Evolutionary conservation across 805 yeast genomes (phyloP).

Genomic region (Danielia reshetovae): DNA sequence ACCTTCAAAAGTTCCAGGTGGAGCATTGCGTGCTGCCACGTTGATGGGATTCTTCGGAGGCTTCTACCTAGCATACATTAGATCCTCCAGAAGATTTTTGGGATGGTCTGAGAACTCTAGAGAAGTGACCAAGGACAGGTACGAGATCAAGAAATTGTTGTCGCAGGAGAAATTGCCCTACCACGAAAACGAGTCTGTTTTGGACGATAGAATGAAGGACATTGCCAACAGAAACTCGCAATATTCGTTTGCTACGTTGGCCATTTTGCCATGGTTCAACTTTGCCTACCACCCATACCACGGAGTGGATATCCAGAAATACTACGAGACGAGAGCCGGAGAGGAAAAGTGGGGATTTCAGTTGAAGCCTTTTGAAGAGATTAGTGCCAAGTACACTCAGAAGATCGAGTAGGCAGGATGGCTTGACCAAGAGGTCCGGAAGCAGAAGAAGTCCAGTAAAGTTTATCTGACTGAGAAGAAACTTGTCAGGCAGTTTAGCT

Average conservation of each 20-base stretch:
- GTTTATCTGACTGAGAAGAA: too few species aligned
- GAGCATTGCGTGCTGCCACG: constrained; percentile 55
- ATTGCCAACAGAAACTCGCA: constrained; percentile 76
- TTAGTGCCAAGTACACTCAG: constrained; percentile 29
- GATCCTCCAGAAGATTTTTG: constrained; percentile 68
- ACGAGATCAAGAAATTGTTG: constrained; percentile 63
- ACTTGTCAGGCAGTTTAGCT: too few species aligned
- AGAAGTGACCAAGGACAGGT: constrained; percentile 71
- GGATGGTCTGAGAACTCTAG: constrained; percentile 70
- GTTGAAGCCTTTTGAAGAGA: constrained; percentile 49
- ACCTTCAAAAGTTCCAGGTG: constrained; percentile 50
- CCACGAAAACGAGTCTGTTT: constrained; percentile 50
- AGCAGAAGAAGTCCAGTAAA: too few species aligned
- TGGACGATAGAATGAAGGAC: constrained; percentile 68
- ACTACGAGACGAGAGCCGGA: constrained; percentile 49
- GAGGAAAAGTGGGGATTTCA: constrained; percentile 56
- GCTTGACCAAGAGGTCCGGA: too few species aligned
- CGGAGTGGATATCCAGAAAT: constrained; percentile 56
- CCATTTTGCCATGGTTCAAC: constrained; percentile 79
- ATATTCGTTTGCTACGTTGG: constrained; percentile 56
- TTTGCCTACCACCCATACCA: constrained; percentile 77
- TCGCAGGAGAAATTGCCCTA: constrained; percentile 64
- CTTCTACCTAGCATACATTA: constrained; percentile 63
- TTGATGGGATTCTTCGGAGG: constrained; percentile 70
- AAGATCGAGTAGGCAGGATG: constrained; percentile 13